phyloP scores from a whole-genome alignment of 139 green algal genomes.

The Chlorella sorokiniana region DNA sequence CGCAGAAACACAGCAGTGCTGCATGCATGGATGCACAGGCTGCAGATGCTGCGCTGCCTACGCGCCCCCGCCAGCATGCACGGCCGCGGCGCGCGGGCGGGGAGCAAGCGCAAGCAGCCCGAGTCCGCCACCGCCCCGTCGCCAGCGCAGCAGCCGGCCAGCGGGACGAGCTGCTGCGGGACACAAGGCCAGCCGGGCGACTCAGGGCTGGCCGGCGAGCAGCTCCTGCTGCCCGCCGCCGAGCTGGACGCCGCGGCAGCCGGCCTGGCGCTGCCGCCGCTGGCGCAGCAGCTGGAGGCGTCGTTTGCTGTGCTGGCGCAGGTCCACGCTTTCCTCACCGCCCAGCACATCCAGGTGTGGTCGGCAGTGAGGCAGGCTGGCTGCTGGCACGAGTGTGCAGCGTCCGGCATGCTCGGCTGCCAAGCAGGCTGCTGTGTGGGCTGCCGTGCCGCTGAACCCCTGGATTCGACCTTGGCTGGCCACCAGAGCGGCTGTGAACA shows the following conservation, averaged over 20 bases:
- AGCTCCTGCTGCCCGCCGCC: background rate
- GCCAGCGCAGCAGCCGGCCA: background rate
- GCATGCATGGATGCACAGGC: background rate
- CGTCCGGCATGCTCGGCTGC: background rate
- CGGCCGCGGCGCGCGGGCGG: background rate
- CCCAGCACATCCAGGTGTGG: slow-evolving; percentile 63
- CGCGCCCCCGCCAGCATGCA: background rate
- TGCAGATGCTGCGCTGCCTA: too few relatives aligned
- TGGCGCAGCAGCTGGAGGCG: slow-evolving; percentile 40
- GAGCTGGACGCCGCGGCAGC: slow-evolving; percentile 29
- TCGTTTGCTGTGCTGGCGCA: slow-evolving; percentile 50
- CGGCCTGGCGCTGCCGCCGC: slow-evolving; percentile 59
- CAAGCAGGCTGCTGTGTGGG: background rate
- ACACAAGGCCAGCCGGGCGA: background rate
- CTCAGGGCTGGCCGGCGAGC: background rate
- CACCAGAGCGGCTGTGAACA: background rate
- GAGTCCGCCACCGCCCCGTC: background rate
- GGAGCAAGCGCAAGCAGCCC: slow-evolving; percentile 24
- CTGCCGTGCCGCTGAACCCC: background rate
- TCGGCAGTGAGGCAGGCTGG: background rate
- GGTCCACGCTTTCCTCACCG: slow-evolving; percentile 60
- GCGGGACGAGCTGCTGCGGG: background rate
- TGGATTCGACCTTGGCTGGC: background rate
- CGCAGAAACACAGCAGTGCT: too few relatives aligned
- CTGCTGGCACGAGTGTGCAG: background rate